phyloP scores from a whole-genome alignment of 1,139 yeast species.

The Sugiyamaella japonica region DNA sequence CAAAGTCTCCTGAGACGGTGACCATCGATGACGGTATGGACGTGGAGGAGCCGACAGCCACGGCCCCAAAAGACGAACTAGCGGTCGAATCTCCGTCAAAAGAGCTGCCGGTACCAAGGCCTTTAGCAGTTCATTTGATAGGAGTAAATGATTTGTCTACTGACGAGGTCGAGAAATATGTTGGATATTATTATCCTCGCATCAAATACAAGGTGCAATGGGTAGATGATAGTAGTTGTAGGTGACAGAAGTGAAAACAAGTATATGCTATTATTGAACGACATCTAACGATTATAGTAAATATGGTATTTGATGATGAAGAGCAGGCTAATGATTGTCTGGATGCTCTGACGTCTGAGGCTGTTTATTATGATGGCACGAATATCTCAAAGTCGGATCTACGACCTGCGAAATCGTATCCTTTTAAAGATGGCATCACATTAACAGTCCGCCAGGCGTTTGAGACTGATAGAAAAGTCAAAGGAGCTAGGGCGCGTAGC shows the following conservation, averaged over 20 bases:
- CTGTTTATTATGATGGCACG: conserved; percentile 32
- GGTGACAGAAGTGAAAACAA: conserved; percentile 11
- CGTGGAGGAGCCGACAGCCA: not conserved
- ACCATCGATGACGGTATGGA: conserved; percentile 1
- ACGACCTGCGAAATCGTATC: conserved; percentile 42
- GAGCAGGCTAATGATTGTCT: conserved; percentile 49
- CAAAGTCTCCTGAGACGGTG: not conserved
- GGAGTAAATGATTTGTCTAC: conserved; percentile 75
- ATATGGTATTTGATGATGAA: conserved; percentile 52
- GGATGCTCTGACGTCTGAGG: conserved; percentile 37
- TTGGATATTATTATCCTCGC: conserved; percentile 52
- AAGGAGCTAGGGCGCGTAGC: conserved; percentile 59
- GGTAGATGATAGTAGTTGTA: conserved; percentile 62
- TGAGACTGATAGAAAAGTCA: conserved; percentile 56
- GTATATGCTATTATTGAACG: not conserved
- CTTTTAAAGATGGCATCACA: conserved; percentile 47
- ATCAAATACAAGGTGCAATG: conserved; percentile 57
- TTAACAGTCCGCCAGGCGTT: conserved; percentile 13
- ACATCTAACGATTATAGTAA: conserved; percentile 37
- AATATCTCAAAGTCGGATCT: conserved; percentile 29
- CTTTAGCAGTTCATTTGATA: conserved; percentile 51
- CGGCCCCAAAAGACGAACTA: too few species aligned
- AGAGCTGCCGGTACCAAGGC: conserved; percentile 24
- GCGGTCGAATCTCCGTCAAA: too few species aligned
- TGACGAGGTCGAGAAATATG: conserved; percentile 57